Percentiles rank a stretch among this genome's conserved stretches.
These are phyloP conservation scores for Coprinopsis marcescibilis DNA, from an alignment of 768 basidiomycete genomes.

Conservation along the genomic window DNA sequence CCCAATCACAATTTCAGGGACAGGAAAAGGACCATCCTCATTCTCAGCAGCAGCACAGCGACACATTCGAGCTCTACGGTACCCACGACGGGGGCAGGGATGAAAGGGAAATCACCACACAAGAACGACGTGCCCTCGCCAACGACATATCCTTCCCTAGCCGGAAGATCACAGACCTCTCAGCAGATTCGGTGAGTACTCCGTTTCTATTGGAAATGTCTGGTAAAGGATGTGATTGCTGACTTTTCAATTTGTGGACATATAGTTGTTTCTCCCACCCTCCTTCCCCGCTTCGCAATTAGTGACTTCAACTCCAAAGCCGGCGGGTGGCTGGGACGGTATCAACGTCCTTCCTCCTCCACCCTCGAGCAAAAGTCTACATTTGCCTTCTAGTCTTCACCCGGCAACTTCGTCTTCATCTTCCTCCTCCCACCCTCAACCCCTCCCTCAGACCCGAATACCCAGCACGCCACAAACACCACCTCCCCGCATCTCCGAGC, in stretches of 20 bases:
- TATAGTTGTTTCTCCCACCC: conserved; percentile 31
- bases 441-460: too few species aligned
- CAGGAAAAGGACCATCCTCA: neutral
- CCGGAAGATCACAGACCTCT: neutral
- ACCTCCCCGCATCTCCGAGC: neutral
- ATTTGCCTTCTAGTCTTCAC: conserved; percentile 17
- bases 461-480: conserved; percentile 2
- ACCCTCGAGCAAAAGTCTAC: conserved; percentile 4
- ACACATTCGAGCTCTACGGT: too few species aligned
- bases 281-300: conserved; percentile 49
- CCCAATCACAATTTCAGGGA: neutral
- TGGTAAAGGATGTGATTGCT: neutral
- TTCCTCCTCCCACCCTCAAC: conserved; percentile 27
- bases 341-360: neutral
- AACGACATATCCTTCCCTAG: neutral
- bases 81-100: too few species aligned
- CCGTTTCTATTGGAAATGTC: neutral
- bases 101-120: conserved; percentile 8
- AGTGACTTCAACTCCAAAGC: conserved; percentile 46
- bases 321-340: neutral
- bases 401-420: conserved; percentile 32
- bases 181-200: neutral
- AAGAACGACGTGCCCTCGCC: conserved; percentile 25
- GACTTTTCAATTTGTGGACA: too few species aligned
- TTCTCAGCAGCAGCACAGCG: neutral